phyloP scores from a whole-genome alignment of 306 rosid species.

The Cyamopsis tetragonoloba region DNA sequence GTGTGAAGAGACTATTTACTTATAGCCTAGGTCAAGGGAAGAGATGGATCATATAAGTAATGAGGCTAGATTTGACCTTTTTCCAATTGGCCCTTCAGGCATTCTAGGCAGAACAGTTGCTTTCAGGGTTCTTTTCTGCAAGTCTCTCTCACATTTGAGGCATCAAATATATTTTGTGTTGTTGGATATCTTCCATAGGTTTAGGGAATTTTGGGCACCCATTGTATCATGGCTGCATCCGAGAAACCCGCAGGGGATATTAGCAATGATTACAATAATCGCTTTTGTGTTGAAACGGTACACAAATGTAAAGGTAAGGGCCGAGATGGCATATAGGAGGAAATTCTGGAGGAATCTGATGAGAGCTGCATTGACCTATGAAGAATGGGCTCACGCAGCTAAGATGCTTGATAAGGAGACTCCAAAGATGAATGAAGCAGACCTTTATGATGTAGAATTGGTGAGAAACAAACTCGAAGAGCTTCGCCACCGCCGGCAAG shows the following conservation, averaged over 20 bases:
- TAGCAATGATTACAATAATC: constrained; percentile 73
- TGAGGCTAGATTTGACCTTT: constrained; percentile 69
- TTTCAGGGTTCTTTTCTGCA: constrained; percentile 70
- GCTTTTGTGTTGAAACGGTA: constrained; percentile 73
- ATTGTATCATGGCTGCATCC: constrained; percentile 71
- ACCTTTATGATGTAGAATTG: constrained; percentile 68
- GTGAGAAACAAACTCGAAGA: constrained; percentile 75
- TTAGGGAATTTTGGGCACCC: constrained; percentile 44
- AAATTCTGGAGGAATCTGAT: constrained; percentile 90
- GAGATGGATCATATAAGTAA: constrained; percentile 75
- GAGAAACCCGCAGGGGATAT: constrained; percentile 75
- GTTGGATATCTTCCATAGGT: constrained; percentile 35
- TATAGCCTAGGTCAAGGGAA: constrained; percentile 10
- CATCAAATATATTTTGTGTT: constrained; percentile 40
- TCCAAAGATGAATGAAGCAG: constrained; percentile 63
- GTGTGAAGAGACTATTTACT: background rate
- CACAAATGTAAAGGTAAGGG: constrained; percentile 63
- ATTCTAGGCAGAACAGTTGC: constrained; percentile 73
- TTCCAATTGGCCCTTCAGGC: constrained; percentile 81
- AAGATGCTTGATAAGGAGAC: constrained; percentile 89
- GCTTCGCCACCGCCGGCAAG: constrained; percentile 69
- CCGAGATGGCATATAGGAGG: constrained; percentile 74
- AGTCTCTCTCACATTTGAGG: constrained; percentile 67
- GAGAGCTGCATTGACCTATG: constrained; percentile 75
- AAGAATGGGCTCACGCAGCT: constrained; percentile 97